Evolutionary conservation across 2,329 filamentous ascomycete species (phyloP).

Genomic region (Gnomoniopsis smithogilvyi): DNA sequence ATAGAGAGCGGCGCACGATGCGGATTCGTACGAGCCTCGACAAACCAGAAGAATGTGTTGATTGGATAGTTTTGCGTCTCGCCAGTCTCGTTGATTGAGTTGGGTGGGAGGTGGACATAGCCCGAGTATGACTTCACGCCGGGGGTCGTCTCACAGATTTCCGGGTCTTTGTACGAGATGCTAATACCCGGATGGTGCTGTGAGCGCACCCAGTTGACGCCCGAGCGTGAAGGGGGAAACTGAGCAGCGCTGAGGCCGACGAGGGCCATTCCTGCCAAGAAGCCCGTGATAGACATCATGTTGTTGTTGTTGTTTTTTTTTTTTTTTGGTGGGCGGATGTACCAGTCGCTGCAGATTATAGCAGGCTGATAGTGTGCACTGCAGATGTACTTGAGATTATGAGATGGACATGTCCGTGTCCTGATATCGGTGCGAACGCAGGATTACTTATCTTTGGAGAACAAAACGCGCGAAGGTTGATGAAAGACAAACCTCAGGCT

Average conservation of each 20-base stretch:
- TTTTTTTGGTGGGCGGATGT: not conserved
- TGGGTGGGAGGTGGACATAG: constrained; percentile 54
- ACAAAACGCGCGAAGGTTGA: no score
- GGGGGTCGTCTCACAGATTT: constrained; percentile 61
- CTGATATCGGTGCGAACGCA: no score
- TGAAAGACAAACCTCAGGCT: no score
- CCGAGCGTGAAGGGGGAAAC: constrained; percentile 15
- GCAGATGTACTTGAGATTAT: no score
- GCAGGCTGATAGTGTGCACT: not conserved
- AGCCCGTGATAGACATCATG: not conserved
- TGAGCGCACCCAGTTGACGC: constrained; percentile 13
- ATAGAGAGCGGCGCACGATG: constrained; percentile 16
- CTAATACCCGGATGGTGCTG: constrained; percentile 57
- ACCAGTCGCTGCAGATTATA: not conserved
- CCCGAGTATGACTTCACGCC: constrained; percentile 62
- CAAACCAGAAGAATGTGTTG: constrained; percentile 67
- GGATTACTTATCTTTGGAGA: no score
- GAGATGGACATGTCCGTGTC: no score
- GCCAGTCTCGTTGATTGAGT: constrained; percentile 28
- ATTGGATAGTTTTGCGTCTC: constrained; percentile 42
- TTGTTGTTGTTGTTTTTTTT: no score
- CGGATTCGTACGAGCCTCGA: constrained; percentile 44
- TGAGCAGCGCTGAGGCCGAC: constrained; percentile 8
- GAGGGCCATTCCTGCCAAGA: constrained; percentile 3
- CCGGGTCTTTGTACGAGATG: constrained; percentile 63